Evolutionary conservation across 2,329 filamentous ascomycete genomes (phyloP).

Genomic region (Pseudogymnoascus sp.): DNA sequence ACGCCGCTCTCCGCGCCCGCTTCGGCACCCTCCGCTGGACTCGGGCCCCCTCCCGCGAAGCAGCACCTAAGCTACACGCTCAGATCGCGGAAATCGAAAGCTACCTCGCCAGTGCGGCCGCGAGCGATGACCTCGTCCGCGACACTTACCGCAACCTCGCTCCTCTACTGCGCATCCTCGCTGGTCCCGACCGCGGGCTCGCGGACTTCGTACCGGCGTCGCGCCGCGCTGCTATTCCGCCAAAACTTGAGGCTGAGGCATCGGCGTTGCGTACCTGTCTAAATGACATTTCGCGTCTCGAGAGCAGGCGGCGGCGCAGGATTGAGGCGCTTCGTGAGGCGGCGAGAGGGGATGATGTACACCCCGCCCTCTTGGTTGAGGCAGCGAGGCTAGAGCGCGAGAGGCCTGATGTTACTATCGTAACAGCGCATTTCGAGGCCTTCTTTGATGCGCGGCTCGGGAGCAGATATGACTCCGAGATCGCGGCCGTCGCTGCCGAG

Average conservation of each 20-base stretch:
- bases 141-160: slow-evolving; percentile 73
- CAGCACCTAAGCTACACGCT: slow-evolving; percentile 39
- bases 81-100: slow-evolving; percentile 63
- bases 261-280: slow-evolving; percentile 68
- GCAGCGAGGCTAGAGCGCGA: slow-evolving; percentile 76
- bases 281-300: slow-evolving; percentile 76
- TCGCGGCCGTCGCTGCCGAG: slow-evolving; percentile 63
- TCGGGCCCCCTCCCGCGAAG: slow-evolving; percentile 58
- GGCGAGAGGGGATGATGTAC: slow-evolving; percentile 79
- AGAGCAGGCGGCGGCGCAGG: slow-evolving; percentile 70
- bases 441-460: slow-evolving; percentile 74
- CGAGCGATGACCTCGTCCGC: slow-evolving; percentile 53
- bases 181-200: slow-evolving; percentile 69
- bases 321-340: slow-evolving; percentile 72
- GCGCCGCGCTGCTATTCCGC: slow-evolving; percentile 67
- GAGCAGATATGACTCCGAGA: slow-evolving; percentile 70
- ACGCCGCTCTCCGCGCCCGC: slow-evolving; percentile 63
- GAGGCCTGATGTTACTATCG: slow-evolving; percentile 75
- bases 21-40: slow-evolving; percentile 84
- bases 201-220: slow-evolving; percentile 87
- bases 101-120: slow-evolving; percentile 67
- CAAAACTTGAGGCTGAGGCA: slow-evolving; percentile 70
- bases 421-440: slow-evolving; percentile 82
- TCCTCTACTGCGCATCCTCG: slow-evolving; percentile 64
- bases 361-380: slow-evolving; percentile 72